Evolutionary conservation across 805 yeast genomes (phyloP).

Genomic region (Barnettozyma vustinii): DNA sequence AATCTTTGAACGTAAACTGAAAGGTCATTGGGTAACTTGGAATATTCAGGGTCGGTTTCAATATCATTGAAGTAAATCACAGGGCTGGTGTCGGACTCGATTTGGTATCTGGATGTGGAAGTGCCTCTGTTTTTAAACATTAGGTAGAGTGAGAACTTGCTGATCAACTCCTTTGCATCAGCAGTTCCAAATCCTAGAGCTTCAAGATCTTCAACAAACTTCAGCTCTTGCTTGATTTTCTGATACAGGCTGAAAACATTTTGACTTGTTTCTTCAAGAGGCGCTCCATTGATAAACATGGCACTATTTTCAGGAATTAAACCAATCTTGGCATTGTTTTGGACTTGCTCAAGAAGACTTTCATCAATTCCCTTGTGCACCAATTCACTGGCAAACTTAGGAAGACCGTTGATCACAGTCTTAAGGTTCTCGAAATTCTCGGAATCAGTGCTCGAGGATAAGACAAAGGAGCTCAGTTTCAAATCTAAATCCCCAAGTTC

Average conservation of each 20-base stretch:
- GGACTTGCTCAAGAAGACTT: constrained; percentile 25
- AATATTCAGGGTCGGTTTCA: constrained; percentile 54
- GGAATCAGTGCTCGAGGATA: constrained; percentile 19
- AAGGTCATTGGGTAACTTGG: constrained; percentile 38
- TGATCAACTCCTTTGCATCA: constrained; percentile 33
- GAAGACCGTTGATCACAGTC: constrained; percentile 45
- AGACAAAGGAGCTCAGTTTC: constrained; percentile 32
- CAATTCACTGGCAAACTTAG: constrained; percentile 39
- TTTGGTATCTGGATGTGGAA: constrained; percentile 21
- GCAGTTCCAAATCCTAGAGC: constrained; percentile 30
- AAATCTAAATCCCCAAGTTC: constrained; percentile 34
- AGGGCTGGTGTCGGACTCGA: constrained; percentile 27
- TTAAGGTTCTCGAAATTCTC: constrained; percentile 35
- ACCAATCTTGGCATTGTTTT: constrained; percentile 33
- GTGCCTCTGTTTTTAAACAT: constrained; percentile 15
- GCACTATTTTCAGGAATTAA: constrained; percentile 38
- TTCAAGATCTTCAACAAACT: constrained; percentile 21
- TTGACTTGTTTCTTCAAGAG: constrained; percentile 40
- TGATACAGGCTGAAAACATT: constrained; percentile 39
- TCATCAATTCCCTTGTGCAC: constrained; percentile 16
- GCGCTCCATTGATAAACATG: constrained; percentile 66
- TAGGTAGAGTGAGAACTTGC: constrained; percentile 33
- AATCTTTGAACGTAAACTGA: constrained; percentile 40
- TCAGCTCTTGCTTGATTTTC: constrained; percentile 33
- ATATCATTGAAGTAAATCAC: constrained; percentile 76